Conservation (phyloP, 2,329 filamentous ascomycete genomes). For the Colletotrichum nymphaeae region DNA sequence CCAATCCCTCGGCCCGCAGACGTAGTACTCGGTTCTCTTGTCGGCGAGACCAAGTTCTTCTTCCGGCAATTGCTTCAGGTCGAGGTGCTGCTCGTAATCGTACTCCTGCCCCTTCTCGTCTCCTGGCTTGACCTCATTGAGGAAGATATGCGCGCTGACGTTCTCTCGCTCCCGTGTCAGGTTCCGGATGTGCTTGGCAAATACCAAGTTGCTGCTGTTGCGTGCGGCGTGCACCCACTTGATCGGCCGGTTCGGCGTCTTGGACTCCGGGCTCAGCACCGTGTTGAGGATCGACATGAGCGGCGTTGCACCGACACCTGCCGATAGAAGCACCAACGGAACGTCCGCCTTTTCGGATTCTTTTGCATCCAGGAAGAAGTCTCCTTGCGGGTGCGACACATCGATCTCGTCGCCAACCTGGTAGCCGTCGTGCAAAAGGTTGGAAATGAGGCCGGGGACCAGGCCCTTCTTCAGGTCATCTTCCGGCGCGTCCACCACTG, state of each 20-base stretch:
- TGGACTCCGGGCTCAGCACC: constrained; percentile 46
- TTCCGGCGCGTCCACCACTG: constrained; percentile 38
- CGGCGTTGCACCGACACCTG: constrained; percentile 76
- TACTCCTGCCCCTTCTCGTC: constrained; percentile 66
- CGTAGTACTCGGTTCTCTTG: constrained; percentile 70
- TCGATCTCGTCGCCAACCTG: constrained; percentile 64
- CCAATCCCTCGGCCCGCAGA: constrained; percentile 78
- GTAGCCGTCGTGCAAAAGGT: constrained; percentile 61
- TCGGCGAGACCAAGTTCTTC: constrained; percentile 67
- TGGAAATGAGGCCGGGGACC: constrained; percentile 62
- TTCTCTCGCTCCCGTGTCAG: constrained; percentile 56
- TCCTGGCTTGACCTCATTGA: constrained; percentile 58
- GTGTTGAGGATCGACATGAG: constrained; percentile 74
- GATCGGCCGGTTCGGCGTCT: constrained; percentile 55
- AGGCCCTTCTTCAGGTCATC: constrained; percentile 48
- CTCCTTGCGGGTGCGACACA: constrained; percentile 66
- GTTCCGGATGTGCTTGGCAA: constrained; percentile 60
- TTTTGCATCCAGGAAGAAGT: constrained; percentile 70
- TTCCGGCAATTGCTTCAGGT: constrained; percentile 65
- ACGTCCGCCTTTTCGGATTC: constrained; percentile 51
- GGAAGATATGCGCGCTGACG: constrained; percentile 68
- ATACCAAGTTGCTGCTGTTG: constrained; percentile 63
- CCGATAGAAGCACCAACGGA: constrained; percentile 74
- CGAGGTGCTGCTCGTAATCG: constrained; percentile 67
- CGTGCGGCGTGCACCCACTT: constrained; percentile 73